Conservation (phyloP, 306 rosid genomes). For the Cicer yamashitae region DNA sequence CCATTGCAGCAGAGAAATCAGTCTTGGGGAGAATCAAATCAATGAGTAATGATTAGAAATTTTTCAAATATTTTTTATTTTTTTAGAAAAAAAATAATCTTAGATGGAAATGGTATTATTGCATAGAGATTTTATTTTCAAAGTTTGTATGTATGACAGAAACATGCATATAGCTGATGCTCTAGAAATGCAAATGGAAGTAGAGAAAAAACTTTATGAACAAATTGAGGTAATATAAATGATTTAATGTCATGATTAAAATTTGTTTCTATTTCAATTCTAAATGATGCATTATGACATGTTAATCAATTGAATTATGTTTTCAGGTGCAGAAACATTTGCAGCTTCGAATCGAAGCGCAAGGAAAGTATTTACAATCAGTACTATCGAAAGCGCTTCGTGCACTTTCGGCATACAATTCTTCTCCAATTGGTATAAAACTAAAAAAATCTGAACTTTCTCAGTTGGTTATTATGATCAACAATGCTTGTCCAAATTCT, state of each 20-base stretch:
- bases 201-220: constrained; percentile 73
- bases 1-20: constrained; percentile 57
- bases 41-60: constrained; percentile 70
- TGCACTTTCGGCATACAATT: constrained; percentile 68
- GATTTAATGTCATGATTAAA: background rate
- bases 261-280: background rate
- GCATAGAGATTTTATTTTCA: constrained; percentile 44
- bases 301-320: constrained; percentile 13
- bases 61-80: constrained; percentile 37
- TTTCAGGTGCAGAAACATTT: constrained; percentile 88
- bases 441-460: constrained; percentile 80
- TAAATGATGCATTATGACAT: constrained; percentile 11
- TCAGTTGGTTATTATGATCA: constrained; percentile 74
- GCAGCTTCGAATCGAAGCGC: constrained; percentile 91
- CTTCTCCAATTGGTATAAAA: constrained; percentile 70
- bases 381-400: constrained; percentile 82
- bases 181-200: constrained; percentile 88
- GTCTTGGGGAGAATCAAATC: constrained; percentile 53
- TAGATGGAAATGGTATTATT: constrained; percentile 37
- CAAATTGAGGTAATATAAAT: constrained; percentile 74
- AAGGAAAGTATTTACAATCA: constrained; percentile 90
- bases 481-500: constrained; percentile 66
- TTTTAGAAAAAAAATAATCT: constrained; percentile 6
- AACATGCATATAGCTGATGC: constrained; percentile 74
- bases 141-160: constrained; percentile 51